phyloP scores from a whole-genome alignment of 2,329 filamentous ascomycete genomes.

The Herpotrichia juniperi region DNA sequence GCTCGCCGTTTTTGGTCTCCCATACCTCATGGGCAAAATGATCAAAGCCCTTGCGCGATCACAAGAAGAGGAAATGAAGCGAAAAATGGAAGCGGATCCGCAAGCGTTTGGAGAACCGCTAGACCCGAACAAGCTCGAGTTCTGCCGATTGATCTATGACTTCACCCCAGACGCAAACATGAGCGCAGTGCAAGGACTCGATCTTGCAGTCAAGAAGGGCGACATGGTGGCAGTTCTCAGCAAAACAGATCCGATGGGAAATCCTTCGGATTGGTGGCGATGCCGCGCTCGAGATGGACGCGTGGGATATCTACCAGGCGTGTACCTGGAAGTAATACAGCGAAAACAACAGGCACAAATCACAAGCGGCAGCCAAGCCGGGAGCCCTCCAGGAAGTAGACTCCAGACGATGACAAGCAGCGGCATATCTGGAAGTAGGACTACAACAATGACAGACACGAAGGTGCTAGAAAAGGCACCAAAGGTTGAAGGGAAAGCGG shows the following conservation, averaged over 20 bases:
- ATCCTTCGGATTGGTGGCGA: constrained; percentile 95
- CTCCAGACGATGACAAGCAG: constrained; percentile 62
- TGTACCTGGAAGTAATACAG: constrained; percentile 82
- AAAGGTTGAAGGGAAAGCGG: constrained; percentile 63
- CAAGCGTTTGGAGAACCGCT: constrained; percentile 60
- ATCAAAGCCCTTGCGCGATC: constrained; percentile 83
- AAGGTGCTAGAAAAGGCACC: constrained; percentile 54
- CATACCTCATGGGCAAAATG: constrained; percentile 96
- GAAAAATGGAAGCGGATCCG: constrained; percentile 59
- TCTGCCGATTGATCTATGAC: constrained; percentile 93
- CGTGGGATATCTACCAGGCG: constrained; percentile 88
- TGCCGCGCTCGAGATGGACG: constrained; percentile 89
- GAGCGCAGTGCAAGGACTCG: constrained; percentile 67
- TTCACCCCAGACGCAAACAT: constrained; percentile 78
- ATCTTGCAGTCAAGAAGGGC: constrained; percentile 90
- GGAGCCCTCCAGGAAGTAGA: constrained; percentile 54
- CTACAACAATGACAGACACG: constrained; percentile 51
- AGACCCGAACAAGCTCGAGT: constrained; percentile 91
- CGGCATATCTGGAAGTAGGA: constrained; percentile 44
- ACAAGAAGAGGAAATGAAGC: constrained; percentile 81
- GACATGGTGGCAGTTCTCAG: constrained; percentile 93
- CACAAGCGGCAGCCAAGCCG: constrained; percentile 47
- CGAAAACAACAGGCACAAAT: constrained; percentile 57
- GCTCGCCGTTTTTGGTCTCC: constrained; percentile 90
- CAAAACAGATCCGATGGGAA: constrained; percentile 90